These are phyloP conservation scores for Diospyros lotus DNA, from an alignment of 148 eudicot genomes.

Conservation along the genomic window DNA sequence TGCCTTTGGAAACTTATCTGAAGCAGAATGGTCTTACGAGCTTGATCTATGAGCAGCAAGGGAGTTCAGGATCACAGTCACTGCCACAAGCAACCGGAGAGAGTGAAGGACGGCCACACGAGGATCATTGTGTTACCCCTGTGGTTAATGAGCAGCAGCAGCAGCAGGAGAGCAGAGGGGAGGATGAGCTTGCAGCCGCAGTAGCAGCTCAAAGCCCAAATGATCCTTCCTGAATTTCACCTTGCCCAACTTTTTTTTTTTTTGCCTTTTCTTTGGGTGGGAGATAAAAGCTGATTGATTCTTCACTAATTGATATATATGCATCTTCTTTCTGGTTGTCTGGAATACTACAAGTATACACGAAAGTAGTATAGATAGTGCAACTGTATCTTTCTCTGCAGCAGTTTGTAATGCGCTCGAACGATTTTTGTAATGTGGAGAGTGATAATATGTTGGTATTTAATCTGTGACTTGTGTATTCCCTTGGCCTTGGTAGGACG, in stretches of 20 bases:
- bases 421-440: background rate
- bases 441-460: background rate
- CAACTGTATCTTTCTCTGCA: background rate
- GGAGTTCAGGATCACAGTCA: constrained; percentile 33
- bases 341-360: background rate
- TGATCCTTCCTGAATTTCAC: constrained; percentile 16
- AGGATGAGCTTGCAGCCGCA: constrained; percentile 17
- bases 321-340: background rate
- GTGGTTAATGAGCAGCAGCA: constrained; percentile 16
- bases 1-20: constrained; percentile 51
- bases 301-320: too few relatives aligned
- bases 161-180: constrained; percentile 4
- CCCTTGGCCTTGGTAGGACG: too few relatives aligned
- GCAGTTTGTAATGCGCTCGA: background rate
- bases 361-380: constrained; percentile 2
- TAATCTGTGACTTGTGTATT: too few relatives aligned
- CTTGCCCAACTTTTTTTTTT: background rate
- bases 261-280: background rate
- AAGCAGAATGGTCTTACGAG: constrained; percentile 54
- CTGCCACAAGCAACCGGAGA: constrained; percentile 27
- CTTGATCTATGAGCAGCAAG: constrained; percentile 45
- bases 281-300: too few relatives aligned
- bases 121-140: constrained; percentile 15
- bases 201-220: constrained; percentile 14
- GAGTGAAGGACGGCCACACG: constrained; percentile 22